phyloP scores from a whole-genome alignment of 257 asterid genomes.

The Nicotiana noctiflora region DNA sequence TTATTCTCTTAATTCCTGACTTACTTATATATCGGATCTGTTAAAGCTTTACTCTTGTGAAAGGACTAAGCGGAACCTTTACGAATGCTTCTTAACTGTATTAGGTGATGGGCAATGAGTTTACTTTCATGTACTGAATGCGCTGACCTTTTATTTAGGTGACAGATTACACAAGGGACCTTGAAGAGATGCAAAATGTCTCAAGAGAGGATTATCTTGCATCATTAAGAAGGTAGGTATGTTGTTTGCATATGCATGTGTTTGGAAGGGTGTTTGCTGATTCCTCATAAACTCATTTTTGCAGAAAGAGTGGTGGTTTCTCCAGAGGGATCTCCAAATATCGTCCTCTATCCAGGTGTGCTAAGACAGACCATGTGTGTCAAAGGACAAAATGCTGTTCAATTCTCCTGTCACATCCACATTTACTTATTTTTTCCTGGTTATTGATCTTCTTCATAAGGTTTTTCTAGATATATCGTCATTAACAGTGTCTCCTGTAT shows the following conservation, averaged over 20 bases:
- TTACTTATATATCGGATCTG: neutral
- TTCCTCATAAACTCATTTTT: constrained; percentile 21
- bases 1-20: neutral
- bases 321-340: constrained; percentile 88
- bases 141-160: constrained; percentile 38
- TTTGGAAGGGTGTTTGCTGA: neutral
- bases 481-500: neutral
- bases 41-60: neutral
- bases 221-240: constrained; percentile 75
- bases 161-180: constrained; percentile 89
- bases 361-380: neutral
- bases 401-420: neutral
- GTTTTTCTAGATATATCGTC: neutral
- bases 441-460: neutral
- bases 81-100: neutral
- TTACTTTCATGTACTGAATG: neutral
- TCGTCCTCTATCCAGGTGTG: constrained; percentile 92
- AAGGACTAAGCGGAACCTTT: neutral
- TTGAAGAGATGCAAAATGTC: constrained; percentile 94
- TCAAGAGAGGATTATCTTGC: constrained; percentile 97
- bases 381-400: neutral
- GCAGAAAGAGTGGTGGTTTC: constrained; percentile 99
- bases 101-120: neutral
- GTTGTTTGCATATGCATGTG: neutral
- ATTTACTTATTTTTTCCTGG: neutral